Percentiles rank a stretch among this genome's conserved stretches.
These are phyloP conservation scores for Austroboletus novae-zelandiae DNA, from an alignment of 1,284 basidiomycete genomes.

Conservation along the genomic window DNA sequence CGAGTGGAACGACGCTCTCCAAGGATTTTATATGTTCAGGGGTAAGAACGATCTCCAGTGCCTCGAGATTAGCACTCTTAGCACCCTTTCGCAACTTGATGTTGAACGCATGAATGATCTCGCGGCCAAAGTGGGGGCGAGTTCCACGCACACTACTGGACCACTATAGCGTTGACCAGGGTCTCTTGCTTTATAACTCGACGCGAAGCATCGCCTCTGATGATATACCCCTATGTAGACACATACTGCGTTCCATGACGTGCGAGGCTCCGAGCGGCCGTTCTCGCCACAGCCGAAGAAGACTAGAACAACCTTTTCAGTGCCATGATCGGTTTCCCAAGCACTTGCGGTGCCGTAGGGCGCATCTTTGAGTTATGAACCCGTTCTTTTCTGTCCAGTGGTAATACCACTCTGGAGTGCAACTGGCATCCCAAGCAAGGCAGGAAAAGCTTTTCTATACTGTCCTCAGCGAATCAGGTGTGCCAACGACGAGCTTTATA, in stretches of 20 bases:
- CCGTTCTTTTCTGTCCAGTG: not conserved
- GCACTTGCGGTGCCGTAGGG: not conserved
- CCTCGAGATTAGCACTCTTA: conserved; percentile 42
- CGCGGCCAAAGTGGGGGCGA: not conserved
- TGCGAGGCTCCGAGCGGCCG: not conserved
- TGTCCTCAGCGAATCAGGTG: not conserved
- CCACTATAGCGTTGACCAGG: not conserved
- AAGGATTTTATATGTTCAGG: conserved; percentile 43
- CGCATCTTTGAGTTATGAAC: conserved; percentile 2
- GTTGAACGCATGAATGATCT: conserved; percentile 1
- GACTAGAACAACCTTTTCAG: conserved; percentile 3
- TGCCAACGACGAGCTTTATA: not conserved
- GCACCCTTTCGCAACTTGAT: not conserved
- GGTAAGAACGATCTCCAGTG: conserved; percentile 42
- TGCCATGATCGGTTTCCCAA: not conserved
- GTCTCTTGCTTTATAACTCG: not conserved
- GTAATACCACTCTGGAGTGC: not conserved
- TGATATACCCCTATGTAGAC: conserved; percentile 1
- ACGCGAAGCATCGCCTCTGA: not conserved
- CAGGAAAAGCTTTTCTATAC: not conserved
- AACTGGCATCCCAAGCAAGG: not conserved
- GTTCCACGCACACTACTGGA: not conserved
- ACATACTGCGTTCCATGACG: not conserved
- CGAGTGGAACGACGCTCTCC: conserved; percentile 41
- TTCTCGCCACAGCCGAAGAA: not conserved